These are phyloP conservation scores for Pseudocercospora fijiensis DNA, from an alignment of 2,329 filamentous ascomycete genomes.

Conservation along the genomic window DNA sequence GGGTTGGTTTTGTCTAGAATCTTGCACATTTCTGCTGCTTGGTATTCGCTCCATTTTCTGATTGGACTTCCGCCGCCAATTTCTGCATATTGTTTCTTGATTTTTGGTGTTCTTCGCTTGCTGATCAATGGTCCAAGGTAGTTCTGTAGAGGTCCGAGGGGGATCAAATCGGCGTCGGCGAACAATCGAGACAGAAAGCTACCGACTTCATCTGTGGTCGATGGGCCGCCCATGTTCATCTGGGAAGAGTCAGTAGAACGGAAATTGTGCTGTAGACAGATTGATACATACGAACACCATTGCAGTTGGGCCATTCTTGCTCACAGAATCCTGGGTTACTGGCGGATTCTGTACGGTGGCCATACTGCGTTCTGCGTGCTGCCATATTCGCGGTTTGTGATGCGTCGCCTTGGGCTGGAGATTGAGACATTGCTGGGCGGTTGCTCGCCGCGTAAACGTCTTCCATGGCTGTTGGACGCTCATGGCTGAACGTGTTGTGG, in stretches of 20 bases:
- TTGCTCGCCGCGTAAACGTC: conserved; percentile 33
- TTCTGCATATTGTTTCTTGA: conserved; percentile 88
- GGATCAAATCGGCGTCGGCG: conserved; percentile 91
- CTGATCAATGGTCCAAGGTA: conserved; percentile 90
- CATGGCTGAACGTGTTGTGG: conserved; percentile 25
- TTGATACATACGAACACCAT: conserved; percentile 75
- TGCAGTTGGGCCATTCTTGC: conserved; percentile 78
- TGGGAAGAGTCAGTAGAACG: neutral
- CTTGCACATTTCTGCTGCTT: conserved; percentile 95
- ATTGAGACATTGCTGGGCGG: conserved; percentile 31
- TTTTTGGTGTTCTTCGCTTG: conserved; percentile 86
- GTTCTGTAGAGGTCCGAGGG: conserved; percentile 84
- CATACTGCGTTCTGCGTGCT: conserved; percentile 30
- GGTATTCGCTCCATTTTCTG: conserved; percentile 95
- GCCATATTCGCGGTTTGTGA: conserved; percentile 33
- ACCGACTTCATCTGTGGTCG: conserved; percentile 81
- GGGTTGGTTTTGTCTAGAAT: conserved; percentile 87
- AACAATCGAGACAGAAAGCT: conserved; percentile 89
- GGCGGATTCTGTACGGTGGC: conserved; percentile 63
- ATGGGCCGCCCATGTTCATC: conserved; percentile 96
- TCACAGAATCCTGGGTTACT: conserved; percentile 73
- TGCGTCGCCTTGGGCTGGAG: conserved; percentile 17
- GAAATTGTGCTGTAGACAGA: neutral
- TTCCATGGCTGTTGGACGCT: conserved; percentile 31
- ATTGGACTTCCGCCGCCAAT: conserved; percentile 98